Conservation (phyloP, 1,139 yeast species). For the Candida sanyaensis region DNA sequence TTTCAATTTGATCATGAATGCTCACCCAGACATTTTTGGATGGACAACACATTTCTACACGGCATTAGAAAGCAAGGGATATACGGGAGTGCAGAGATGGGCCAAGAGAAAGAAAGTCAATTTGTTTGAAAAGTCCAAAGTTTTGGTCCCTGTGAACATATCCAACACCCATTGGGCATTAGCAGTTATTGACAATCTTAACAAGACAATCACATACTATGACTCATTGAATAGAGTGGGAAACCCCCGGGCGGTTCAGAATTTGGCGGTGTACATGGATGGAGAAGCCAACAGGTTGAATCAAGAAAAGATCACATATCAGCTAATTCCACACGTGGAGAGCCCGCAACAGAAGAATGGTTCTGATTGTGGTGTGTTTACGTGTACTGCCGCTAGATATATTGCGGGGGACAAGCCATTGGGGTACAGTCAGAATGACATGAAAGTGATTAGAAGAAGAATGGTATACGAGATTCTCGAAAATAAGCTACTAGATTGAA, state of each 20-base stretch:
- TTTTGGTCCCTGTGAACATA: conserved; percentile 83
- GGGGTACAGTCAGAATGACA: conserved; percentile 67
- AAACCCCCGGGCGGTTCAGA: conserved; percentile 55
- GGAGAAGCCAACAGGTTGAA: conserved; percentile 55
- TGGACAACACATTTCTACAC: conserved; percentile 91
- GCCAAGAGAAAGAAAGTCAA: conserved; percentile 79
- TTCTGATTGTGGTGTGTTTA: conserved; percentile 92
- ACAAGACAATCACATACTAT: conserved; percentile 62
- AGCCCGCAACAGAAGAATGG: conserved; percentile 92
- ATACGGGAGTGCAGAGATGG: conserved; percentile 85
- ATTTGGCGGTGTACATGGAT: conserved; percentile 59
- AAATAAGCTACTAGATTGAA: conserved; percentile 16
- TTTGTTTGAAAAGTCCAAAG: conserved; percentile 60
- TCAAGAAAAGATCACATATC: conserved; percentile 34
- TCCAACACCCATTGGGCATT: conserved; percentile 92
- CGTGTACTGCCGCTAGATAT: conserved; percentile 75
- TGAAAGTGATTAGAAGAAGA: conserved; percentile 64
- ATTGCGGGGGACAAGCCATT: conserved; percentile 51
- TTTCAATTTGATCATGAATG: conserved; percentile 54
- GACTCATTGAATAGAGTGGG: conserved; percentile 64
- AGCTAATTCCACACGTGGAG: conserved; percentile 34
- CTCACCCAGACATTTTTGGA: conserved; percentile 51
- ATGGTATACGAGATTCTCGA: conserved; percentile 60
- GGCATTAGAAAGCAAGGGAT: conserved; percentile 70
- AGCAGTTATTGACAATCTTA: conserved; percentile 69